Percentiles rank a stretch among this genome's conserved stretches.
Evolutionary conservation across 2,329 filamentous ascomycete genomes (phyloP).

Genomic region (Exophiala lecanii-corni): DNA sequence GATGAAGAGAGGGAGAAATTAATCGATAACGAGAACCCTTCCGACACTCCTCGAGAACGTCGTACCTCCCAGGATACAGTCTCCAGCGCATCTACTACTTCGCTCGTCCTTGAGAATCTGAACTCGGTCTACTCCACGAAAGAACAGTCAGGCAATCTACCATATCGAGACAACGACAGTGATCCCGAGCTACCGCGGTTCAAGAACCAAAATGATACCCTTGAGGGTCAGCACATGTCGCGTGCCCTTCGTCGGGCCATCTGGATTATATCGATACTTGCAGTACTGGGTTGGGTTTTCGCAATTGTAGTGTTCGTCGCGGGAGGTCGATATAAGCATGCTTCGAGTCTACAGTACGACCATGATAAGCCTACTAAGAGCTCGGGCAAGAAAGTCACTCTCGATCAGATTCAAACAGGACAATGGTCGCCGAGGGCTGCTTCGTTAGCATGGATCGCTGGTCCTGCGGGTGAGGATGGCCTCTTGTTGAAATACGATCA

Average conservation of each 20-base stretch:
- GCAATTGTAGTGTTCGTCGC: conserved; percentile 41
- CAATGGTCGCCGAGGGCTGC: conserved; percentile 37
- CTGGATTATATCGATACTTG: conserved; percentile 39
- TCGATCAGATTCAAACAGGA: conserved; percentile 39
- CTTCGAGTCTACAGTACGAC: conserved; percentile 29
- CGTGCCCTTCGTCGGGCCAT: conserved; percentile 35
- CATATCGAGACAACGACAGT: conserved; percentile 27
- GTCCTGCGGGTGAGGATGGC: conserved; percentile 61
- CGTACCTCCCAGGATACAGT: conserved; percentile 22
- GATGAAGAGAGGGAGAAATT: conserved; percentile 17
- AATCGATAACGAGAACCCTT: conserved; percentile 6
- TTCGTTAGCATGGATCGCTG: conserved; percentile 44
- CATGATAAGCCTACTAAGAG: conserved; percentile 33
- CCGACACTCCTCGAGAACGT: conserved; percentile 2
- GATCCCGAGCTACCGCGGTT: conserved; percentile 28
- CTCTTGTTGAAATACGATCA: conserved; percentile 68
- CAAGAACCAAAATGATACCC: conserved; percentile 15
- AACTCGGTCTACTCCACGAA: conserved; percentile 17
- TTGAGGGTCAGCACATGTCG: conserved; percentile 20
- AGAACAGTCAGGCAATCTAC: conserved; percentile 7
- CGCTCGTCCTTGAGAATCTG: conserved; percentile 30
- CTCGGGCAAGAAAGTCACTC: conserved; percentile 39
- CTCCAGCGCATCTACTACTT: conserved; percentile 27
- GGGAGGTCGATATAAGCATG: conserved; percentile 32
- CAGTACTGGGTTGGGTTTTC: conserved; percentile 42